Conservation (phyloP, 2,329 filamentous ascomycete species). For the Dichotomopilus funicola region DNA sequence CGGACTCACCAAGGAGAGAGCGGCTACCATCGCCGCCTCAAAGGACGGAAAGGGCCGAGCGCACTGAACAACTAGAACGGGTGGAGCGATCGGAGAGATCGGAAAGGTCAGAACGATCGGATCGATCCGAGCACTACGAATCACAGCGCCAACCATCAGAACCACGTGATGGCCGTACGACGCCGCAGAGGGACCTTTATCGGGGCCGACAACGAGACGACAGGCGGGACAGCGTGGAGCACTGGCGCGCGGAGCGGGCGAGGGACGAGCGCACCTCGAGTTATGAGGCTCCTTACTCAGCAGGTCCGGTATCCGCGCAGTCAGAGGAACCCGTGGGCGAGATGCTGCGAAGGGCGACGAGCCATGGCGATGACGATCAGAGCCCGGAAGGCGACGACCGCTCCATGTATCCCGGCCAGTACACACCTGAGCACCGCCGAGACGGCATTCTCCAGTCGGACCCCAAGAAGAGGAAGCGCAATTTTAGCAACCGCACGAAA, state of each 20-base stretch:
- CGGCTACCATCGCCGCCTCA: slow-evolving; percentile 19
- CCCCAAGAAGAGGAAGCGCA: slow-evolving; percentile 64
- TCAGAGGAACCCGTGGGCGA: slow-evolving; percentile 46
- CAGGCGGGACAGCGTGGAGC: slow-evolving; percentile 35
- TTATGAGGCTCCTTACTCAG: slow-evolving; percentile 42
- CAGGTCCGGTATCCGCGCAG: slow-evolving; percentile 39
- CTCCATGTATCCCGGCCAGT: slow-evolving; percentile 37
- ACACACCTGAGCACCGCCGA: slow-evolving; percentile 42
- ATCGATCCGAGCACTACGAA: slow-evolving; percentile 18
- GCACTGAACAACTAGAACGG: slow-evolving; percentile 7
- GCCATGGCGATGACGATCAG: slow-evolving; percentile 42
- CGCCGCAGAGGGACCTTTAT: slow-evolving; percentile 33
- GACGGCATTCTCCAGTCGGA: slow-evolving; percentile 50
- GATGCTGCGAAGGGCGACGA: slow-evolving; percentile 37
- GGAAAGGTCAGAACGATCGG: slow-evolving; percentile 8
- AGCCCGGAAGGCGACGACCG: slow-evolving; percentile 50
- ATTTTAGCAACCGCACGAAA: slow-evolving; percentile 93
- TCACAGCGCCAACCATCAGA: slow-evolving; percentile 19
- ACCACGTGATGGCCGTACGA: slow-evolving; percentile 37
- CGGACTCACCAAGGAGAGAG: slow-evolving; percentile 44
- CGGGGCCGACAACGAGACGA: slow-evolving; percentile 16
- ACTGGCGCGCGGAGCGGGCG: slow-evolving; percentile 43
- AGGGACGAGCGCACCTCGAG: slow-evolving; percentile 43
- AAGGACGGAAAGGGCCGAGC: slow-evolving; percentile 6
- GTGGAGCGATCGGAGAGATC: slow-evolving; percentile 6